A percentile compares a stretch with the other conserved stretches of the same genome.
Conservation (phyloP, 2,329 filamentous ascomycete genomes). For the Epichloe uncinata region DNA sequence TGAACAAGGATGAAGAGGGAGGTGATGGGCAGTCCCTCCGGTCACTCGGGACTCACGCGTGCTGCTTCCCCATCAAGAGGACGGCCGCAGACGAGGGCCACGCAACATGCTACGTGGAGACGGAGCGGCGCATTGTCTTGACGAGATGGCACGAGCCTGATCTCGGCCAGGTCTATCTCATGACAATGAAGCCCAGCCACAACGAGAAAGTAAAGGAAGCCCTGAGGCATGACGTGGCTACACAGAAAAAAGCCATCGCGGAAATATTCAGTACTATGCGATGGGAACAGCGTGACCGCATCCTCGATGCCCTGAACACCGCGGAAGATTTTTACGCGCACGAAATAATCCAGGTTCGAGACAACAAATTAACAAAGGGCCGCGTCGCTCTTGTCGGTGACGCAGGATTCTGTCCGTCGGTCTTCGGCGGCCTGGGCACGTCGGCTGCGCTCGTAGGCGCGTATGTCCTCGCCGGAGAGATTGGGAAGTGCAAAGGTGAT, state of each 20-base stretch:
- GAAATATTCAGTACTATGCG: slow-evolving; percentile 28
- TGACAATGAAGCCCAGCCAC: slow-evolving; percentile 12
- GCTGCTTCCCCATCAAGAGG: slow-evolving; percentile 25
- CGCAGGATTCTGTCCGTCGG: slow-evolving; percentile 28
- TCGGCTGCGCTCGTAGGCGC: slow-evolving; percentile 30
- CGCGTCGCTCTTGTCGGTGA: slow-evolving; percentile 37
- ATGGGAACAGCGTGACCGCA: slow-evolving; percentile 25
- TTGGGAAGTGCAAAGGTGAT: slow-evolving; percentile 14
- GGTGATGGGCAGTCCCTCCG: slow-evolving; percentile 3
- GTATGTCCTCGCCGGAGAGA: slow-evolving; percentile 37
- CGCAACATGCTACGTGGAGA: slow-evolving; percentile 18
- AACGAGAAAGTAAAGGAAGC: slow-evolving; percentile 11
- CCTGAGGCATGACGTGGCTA: slow-evolving; percentile 9
- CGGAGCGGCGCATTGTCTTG: slow-evolving; percentile 24
- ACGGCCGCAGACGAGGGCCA: slow-evolving; percentile 1
- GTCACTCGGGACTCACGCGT: slow-evolving; percentile 14
- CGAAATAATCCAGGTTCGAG: slow-evolving; percentile 28
- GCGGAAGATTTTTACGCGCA: slow-evolving; percentile 33
- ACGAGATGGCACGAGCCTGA: slow-evolving; percentile 13
- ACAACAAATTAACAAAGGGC: slow-evolving; percentile 22
- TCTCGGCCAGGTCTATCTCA: slow-evolving; percentile 11
- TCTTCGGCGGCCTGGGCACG: slow-evolving; percentile 33
- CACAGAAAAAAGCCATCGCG: slow-evolving; percentile 21
- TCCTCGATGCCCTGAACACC: slow-evolving; percentile 20
- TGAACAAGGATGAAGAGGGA: slow-evolving; percentile 2